phyloP scores from a whole-genome alignment of 176 grass and related monocot species.

The Oryza meridionalis region DNA sequence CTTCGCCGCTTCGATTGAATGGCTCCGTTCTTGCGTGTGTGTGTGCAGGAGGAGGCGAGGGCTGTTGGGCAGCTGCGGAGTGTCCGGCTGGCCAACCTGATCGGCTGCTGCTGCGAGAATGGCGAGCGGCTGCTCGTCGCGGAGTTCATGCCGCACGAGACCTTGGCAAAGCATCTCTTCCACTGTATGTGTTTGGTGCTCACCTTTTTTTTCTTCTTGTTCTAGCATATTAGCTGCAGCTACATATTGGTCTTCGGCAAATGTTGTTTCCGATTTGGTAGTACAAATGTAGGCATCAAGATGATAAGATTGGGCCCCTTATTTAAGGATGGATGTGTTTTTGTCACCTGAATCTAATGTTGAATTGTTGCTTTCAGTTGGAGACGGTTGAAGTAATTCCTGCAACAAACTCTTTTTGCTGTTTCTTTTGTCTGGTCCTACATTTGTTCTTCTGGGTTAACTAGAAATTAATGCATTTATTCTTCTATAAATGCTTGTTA shows the following conservation, averaged over 20 bases:
- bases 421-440: constrained; percentile 8
- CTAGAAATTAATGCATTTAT: neutral
- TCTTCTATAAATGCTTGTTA: constrained; percentile 18
- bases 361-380: neutral
- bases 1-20: constrained; percentile 19
- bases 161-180: constrained; percentile 92
- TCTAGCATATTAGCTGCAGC: neutral
- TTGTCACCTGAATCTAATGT: constrained; percentile 7
- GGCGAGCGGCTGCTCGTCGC: constrained; percentile 80
- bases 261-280: constrained; percentile 5
- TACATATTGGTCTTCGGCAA: constrained; percentile 16
- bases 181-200: constrained; percentile 65
- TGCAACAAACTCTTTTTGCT: neutral
- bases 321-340: constrained; percentile 25
- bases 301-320: constrained; percentile 12
- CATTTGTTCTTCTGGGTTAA: constrained; percentile 19
- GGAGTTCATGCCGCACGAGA: constrained; percentile 82
- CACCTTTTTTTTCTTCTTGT: neutral
- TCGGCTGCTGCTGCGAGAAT: constrained; percentile 77
- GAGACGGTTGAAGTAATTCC: neutral
- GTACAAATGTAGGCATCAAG: constrained; percentile 17
- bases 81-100: constrained; percentile 67
- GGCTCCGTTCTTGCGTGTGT: neutral
- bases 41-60: constrained; percentile 74
- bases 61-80: constrained; percentile 79